phyloP scores from a whole-genome alignment of 441 rosid species.

The Erysimum pusillum region DNA sequence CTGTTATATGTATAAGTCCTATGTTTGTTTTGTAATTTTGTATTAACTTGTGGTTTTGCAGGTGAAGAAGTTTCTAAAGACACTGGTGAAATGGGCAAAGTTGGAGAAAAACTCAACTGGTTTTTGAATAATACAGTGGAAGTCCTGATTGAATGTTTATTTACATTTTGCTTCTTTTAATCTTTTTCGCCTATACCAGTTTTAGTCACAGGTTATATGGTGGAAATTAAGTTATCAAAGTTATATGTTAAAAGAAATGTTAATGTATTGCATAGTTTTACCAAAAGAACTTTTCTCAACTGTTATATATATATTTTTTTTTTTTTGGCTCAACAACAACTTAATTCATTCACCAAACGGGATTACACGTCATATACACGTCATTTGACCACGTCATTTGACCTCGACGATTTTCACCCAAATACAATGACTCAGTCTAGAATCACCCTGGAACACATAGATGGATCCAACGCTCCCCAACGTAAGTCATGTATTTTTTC shows the following conservation, averaged over 20 bases:
- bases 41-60: conserved; percentile 13
- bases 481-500: no score
- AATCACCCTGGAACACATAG: no score
- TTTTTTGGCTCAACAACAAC: no score
- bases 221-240: conserved; percentile 4
- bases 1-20: no score
- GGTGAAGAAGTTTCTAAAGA: conserved; percentile 70
- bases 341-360: no score
- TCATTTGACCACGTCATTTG: no score
- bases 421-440: no score
- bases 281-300: neutral
- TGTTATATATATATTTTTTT: neutral
- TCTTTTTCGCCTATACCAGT: neutral
- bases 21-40: neutral
- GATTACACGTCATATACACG: no score
- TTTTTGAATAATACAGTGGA: conserved; percentile 22
- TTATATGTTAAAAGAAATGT: neutral
- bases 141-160: neutral
- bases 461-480: no score
- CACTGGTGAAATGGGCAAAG: conserved; percentile 77
- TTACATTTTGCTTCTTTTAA: neutral
- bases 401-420: no score
- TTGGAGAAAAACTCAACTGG: conserved; percentile 28
- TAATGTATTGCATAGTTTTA: conserved; percentile 2
- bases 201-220: conserved; percentile 9